A percentile compares a stretch with the other conserved stretches of the same genome.
Conservation (phyloP, 2,329 filamentous ascomycete genomes). For the Fusarium algeriense region DNA sequence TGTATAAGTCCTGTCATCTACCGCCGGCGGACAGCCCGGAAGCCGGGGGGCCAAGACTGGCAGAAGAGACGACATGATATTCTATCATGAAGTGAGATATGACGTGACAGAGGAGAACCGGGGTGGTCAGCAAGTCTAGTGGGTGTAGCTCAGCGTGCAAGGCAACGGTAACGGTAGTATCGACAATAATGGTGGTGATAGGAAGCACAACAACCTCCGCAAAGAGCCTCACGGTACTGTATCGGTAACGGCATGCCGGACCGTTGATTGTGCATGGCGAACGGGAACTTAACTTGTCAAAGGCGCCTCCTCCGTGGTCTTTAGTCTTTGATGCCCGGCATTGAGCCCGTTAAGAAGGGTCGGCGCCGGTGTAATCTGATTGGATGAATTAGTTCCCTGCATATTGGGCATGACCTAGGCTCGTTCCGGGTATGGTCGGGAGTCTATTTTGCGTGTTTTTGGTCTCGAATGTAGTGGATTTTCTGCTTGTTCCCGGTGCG, state of each 20-base stretch:
- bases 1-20: conserved; percentile 45
- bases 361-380: conserved; percentile 34
- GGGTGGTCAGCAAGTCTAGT: conserved; percentile 2
- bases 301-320: conserved; percentile 33
- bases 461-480: conserved; percentile 24
- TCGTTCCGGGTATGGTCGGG: conserved; percentile 29
- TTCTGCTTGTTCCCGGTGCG: conserved; percentile 26
- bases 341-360: conserved; percentile 34
- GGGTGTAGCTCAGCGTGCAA: conserved; percentile 19
- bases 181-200: conserved; percentile 26
- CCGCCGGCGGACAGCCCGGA: conserved; percentile 45
- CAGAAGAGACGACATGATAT: conserved; percentile 46
- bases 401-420: conserved; percentile 34
- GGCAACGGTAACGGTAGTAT: conserved; percentile 14
- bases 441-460: conserved; percentile 26
- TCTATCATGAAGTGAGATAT: conserved; percentile 28
- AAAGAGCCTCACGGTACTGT: conserved; percentile 34
- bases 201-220: conserved; percentile 21
- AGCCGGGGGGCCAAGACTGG: conserved; percentile 52
- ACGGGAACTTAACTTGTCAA: conserved; percentile 42
- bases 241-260: conserved; percentile 44
- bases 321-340: conserved; percentile 32
- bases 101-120: conserved; percentile 4
- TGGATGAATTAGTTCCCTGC: conserved; percentile 44
- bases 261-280: conserved; percentile 46